Conservation (phyloP, 495 filamentous ascomycete species). For the Annulohypoxylon bovei region DNA sequence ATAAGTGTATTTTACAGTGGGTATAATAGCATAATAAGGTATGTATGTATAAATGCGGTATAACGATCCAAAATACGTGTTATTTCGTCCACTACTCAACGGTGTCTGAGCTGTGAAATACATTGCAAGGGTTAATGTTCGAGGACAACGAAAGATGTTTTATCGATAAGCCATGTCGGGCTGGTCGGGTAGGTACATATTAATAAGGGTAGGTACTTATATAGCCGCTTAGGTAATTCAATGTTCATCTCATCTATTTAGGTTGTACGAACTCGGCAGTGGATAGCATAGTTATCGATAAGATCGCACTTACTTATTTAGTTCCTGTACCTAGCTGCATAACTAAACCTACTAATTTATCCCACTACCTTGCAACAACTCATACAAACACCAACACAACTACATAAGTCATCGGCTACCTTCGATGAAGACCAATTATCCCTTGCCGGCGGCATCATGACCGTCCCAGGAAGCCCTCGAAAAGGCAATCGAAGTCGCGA, state of each 20-base stretch:
- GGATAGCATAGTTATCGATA: conserved; percentile 30
- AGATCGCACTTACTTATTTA: conserved; percentile 4
- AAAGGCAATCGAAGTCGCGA: conserved; percentile 8
- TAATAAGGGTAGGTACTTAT: background rate
- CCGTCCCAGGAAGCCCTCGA: conserved; percentile 3
- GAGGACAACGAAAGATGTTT: background rate
- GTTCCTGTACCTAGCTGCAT: background rate
- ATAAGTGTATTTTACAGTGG: no score
- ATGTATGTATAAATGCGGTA: no score
- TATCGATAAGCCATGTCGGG: background rate
- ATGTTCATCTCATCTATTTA: no score
- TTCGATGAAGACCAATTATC: conserved; percentile 10
- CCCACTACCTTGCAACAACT: background rate
- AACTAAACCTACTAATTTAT: conserved; percentile 3
- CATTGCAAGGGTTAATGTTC: background rate
- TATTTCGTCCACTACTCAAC: no score
- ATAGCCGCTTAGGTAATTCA: no score
- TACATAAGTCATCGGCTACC: background rate
- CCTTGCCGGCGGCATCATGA: conserved; percentile 26
- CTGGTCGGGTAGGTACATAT: background rate
- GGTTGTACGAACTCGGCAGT: background rate
- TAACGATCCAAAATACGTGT: no score
- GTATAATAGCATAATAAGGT: no score
- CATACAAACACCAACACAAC: background rate
- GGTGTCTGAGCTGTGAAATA: conserved; percentile 11